Evolutionary conservation across 305 asterid species (phyloP).

Genomic region (Fraxinus sp.): DNA sequence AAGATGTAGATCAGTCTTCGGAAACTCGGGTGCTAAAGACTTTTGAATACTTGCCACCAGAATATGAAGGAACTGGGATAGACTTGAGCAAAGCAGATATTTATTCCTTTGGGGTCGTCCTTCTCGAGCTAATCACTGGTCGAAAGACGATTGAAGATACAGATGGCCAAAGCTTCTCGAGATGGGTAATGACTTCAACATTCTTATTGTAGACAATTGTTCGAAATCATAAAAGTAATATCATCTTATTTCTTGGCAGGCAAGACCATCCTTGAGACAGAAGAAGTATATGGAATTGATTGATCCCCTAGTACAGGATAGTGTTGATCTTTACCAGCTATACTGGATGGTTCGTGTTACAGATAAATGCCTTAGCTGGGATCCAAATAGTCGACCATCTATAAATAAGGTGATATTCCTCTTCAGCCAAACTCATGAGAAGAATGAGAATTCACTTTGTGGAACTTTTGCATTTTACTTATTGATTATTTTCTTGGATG

Average conservation of each 20-base stretch:
- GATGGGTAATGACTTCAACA: constrained; percentile 47
- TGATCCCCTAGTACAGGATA: constrained; percentile 45
- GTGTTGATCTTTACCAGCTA: constrained; percentile 50
- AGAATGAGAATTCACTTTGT: not conserved
- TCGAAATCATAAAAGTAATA: not conserved
- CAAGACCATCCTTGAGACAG: constrained; percentile 46
- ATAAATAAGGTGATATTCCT: constrained; percentile 40
- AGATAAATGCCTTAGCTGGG: constrained; percentile 48
- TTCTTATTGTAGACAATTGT: not conserved
- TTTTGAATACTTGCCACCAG: constrained; percentile 61
- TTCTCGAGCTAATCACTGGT: constrained; percentile 58
- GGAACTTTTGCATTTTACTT: not conserved
- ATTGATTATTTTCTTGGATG: constrained; percentile 1
- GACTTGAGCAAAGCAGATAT: constrained; percentile 57
- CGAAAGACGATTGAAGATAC: constrained; percentile 53
- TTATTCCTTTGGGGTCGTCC: constrained; percentile 62
- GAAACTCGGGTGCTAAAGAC: constrained; percentile 43
- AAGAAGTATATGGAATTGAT: constrained; percentile 47
- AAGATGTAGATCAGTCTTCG: constrained; percentile 37
- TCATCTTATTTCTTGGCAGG: constrained; percentile 31
- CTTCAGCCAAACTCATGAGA: not conserved
- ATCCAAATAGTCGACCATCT: constrained; percentile 49
- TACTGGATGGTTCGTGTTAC: constrained; percentile 48
- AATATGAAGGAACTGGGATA: constrained; percentile 49
- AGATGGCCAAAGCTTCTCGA: constrained; percentile 49